Evolutionary conservation across 495 filamentous ascomycete species (phyloP), one percentile per base, ranked within the genome.

Genomic region (Copromyces sp.): DNA sequence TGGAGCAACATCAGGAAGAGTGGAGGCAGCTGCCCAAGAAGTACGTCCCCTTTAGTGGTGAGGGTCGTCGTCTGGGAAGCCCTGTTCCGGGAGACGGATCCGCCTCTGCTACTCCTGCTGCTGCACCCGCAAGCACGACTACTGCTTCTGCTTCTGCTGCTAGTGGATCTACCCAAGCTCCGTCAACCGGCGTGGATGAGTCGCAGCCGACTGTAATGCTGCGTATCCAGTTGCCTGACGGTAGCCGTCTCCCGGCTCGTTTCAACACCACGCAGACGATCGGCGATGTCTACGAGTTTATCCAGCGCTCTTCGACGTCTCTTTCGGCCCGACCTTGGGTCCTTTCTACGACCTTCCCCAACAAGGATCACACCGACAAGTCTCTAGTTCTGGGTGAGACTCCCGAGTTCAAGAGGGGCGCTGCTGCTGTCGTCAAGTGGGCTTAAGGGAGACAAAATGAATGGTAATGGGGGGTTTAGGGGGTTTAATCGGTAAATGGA

Each of bases 201-300:
- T 91, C 92, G 9, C 88, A 91, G 78, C 95, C 96, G 8, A 89
- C 85, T 0, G 77, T 98, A 9, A 92, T 88, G 70, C 83, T 99
- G 53, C 93, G 97, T 78, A 91, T 98, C 70, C 92, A 95, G 73
- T 88, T 99, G 41, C 93, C 92, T 1, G 93, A 99, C 78, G 95
- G 95, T 9, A 93, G 94, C 3, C 88, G 94, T 39, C 82, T 99
- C 9, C 89, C 89, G 2, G 93, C 92, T 39, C 89, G 94, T 37
- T 99, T 99, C 85, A 99, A 98, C 82, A 92, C 92, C 3, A 91
- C 87, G 2, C 92, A 97, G 75, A 98, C 94, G 0, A 88, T 99
- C 71, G 93, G 92, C 37, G 93, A 98, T 76, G 90, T 99, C 37
- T 98, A 98, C 79, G 83, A 86, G 17, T 98, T 98, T 78, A 90